Conservation (phyloP, 805 yeast genomes). For the Starmerella tilneyi region DNA sequence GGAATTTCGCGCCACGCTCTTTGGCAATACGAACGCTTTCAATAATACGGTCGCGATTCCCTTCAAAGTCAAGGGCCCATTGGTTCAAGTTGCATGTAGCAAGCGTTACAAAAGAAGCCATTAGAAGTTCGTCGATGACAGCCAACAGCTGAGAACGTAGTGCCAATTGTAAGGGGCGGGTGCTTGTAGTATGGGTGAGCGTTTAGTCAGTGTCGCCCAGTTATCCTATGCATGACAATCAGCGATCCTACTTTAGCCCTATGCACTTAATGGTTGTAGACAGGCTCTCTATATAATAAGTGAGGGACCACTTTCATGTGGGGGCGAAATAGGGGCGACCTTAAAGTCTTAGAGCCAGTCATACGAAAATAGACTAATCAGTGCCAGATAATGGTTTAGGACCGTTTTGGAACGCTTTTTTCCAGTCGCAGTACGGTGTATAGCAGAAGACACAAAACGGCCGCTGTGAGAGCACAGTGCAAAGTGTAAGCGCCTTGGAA, state of each 20-base stretch:
- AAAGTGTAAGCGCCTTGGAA: slow-evolving; percentile 19
- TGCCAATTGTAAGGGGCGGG: too few species aligned
- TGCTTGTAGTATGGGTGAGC: too few species aligned
- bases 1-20: slow-evolving; percentile 56
- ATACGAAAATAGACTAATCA: too few species aligned
- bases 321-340: too few species aligned
- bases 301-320: too few species aligned
- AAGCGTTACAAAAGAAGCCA: slow-evolving; percentile 81
- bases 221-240: too few species aligned
- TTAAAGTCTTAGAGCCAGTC: too few species aligned
- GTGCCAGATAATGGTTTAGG: too few species aligned
- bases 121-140: slow-evolving; percentile 26
- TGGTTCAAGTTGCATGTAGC: slow-evolving; percentile 94
- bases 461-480: slow-evolving; percentile 14
- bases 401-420: background rate
- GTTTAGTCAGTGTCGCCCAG: too few species aligned
- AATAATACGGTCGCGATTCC: slow-evolving; percentile 83
- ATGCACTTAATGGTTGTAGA: too few species aligned
- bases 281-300: too few species aligned
- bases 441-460: slow-evolving; percentile 5
- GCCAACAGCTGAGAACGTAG: background rate
- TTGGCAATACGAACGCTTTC: slow-evolving; percentile 74
- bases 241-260: too few species aligned
- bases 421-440: slow-evolving; percentile 4
- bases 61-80: slow-evolving; percentile 98